Percentiles rank a stretch among this genome's conserved stretches.
Conservation (phyloP, 1,284 basidiomycete species). For the Cutaneotrichosporon cutaneum region DNA sequence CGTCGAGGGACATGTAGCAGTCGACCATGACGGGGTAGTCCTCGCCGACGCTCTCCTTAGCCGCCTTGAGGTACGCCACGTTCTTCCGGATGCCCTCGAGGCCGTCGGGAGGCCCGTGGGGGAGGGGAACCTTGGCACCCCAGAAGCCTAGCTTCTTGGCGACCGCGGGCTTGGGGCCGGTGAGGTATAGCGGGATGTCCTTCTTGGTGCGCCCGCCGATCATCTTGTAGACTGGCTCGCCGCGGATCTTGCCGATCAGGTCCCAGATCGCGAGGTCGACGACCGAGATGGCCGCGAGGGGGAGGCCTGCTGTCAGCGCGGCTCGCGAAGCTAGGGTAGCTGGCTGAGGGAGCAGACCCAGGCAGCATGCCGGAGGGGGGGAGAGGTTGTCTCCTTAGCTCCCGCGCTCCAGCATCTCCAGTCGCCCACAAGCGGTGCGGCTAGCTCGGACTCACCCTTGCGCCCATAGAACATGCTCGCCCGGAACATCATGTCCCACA, state of each 20-base stretch:
- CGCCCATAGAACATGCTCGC: slow-evolving; percentile 59
- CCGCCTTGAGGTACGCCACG: slow-evolving; percentile 56
- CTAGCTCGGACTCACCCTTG: slow-evolving; percentile 47
- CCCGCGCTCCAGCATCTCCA: too few species aligned
- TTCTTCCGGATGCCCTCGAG: slow-evolving; percentile 57
- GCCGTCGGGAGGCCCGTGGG: slow-evolving; percentile 57
- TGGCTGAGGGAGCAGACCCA: too few species aligned
- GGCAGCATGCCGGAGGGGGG: too few species aligned
- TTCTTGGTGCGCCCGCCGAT: slow-evolving; percentile 59
- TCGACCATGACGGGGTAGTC: slow-evolving; percentile 59
- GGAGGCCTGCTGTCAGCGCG: slow-evolving; percentile 45
- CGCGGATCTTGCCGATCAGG: slow-evolving; percentile 58
- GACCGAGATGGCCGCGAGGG: slow-evolving; percentile 58
- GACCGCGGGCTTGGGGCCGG: slow-evolving; percentile 56
- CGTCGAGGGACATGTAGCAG: slow-evolving; percentile 57
- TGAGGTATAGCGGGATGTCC: slow-evolving; percentile 58
- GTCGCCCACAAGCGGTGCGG: too few species aligned
- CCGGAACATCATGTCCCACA: slow-evolving; percentile 56
- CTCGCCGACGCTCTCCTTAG: slow-evolving; percentile 54
- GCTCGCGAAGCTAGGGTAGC: neutral
- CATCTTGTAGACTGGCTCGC: slow-evolving; percentile 61
- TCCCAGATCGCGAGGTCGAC: slow-evolving; percentile 60
- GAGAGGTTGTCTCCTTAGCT: too few species aligned
- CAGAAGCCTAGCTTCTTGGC: slow-evolving; percentile 59
- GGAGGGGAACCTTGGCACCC: slow-evolving; percentile 58